A percentile compares a stretch with the other conserved stretches of the same genome.
These are phyloP conservation scores for Rosa lucieae DNA, from an alignment of 306 rosid species.

Conservation along the genomic window DNA sequence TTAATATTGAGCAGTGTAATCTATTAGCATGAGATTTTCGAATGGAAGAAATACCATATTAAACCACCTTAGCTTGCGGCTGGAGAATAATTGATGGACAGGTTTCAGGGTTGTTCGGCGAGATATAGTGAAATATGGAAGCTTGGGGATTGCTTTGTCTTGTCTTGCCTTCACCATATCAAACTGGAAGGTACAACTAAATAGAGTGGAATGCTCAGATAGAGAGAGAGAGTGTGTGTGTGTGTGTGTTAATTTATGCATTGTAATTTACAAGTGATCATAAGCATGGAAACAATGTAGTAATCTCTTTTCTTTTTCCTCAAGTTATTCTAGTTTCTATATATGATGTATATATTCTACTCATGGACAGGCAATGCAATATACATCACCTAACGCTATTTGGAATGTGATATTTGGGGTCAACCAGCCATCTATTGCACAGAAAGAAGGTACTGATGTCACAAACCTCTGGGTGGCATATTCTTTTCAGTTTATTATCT, in stretches of 20 bases:
- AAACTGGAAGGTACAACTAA: constrained; percentile 79
- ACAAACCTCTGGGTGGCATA: constrained; percentile 17
- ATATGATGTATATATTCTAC: constrained; percentile 5
- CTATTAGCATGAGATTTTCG: constrained; percentile 9
- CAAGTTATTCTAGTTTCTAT: not conserved
- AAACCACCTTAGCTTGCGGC: constrained; percentile 45
- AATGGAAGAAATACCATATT: constrained; percentile 25
- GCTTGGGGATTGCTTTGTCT: constrained; percentile 84
- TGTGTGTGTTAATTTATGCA: not conserved
- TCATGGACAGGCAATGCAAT: constrained; percentile 80
- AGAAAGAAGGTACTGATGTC: constrained; percentile 51
- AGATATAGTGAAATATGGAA: constrained; percentile 86
- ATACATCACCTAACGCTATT: constrained; percentile 86
- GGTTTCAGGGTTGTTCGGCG: constrained; percentile 95
- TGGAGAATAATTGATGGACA: constrained; percentile 72
- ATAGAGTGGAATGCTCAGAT: constrained; percentile 20
- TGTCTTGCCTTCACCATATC: constrained; percentile 69
- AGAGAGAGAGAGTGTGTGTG: not conserved
- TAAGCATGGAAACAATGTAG: constrained; percentile 6
- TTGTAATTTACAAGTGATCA: not conserved
- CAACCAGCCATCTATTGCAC: constrained; percentile 61
- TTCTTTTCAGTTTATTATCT: constrained; percentile 24
- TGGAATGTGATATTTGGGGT: constrained; percentile 83
- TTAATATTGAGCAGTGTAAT: not conserved
- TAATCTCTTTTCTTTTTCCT: not conserved